These are phyloP conservation scores for Calycina marina DNA, from an alignment of 2,329 filamentous ascomycete species.

Conservation along the genomic window DNA sequence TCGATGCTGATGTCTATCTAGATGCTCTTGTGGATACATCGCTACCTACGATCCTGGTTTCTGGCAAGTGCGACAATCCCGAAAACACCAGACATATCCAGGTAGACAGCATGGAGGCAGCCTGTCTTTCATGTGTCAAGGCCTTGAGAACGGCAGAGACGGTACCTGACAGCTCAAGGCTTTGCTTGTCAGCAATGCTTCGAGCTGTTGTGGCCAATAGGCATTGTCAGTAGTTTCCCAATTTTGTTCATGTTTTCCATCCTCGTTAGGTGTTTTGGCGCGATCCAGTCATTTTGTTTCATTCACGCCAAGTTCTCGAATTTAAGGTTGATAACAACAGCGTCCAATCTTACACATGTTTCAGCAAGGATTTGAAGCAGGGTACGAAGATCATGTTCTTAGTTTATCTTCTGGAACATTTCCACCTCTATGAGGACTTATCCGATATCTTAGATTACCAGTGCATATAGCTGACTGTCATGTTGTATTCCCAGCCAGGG, in stretches of 20 bases:
- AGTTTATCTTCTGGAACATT: conserved; percentile 1
- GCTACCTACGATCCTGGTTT: conserved; percentile 67
- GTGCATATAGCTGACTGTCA: no score
- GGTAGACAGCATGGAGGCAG: conserved; percentile 48
- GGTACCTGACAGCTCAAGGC: conserved; percentile 56
- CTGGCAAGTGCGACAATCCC: conserved; percentile 78
- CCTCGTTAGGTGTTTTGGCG: no score
- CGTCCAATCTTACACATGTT: no score
- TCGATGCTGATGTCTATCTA: conserved; percentile 25
- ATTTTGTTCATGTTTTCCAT: not conserved
- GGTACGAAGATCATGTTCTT: no score
- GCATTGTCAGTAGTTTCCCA: conserved; percentile 43
- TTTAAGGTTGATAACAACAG: no score
- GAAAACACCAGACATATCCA: conserved; percentile 57
- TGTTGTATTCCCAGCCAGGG: conserved; percentile 6
- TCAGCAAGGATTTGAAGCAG: not conserved
- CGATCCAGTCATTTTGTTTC: no score
- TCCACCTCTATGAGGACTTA: no score
- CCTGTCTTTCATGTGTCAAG: conserved; percentile 54
- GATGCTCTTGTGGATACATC: conserved; percentile 59
- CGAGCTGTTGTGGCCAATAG: conserved; percentile 52
- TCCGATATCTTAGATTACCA: no score
- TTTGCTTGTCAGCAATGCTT: conserved; percentile 63
- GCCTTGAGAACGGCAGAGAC: conserved; percentile 60
- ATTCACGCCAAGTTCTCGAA: no score